Percentiles rank a stretch among this genome's conserved stretches.
Evolutionary conservation across 75 land plant genomes (phyloP).

Genomic region (Picea glauca): DNA sequence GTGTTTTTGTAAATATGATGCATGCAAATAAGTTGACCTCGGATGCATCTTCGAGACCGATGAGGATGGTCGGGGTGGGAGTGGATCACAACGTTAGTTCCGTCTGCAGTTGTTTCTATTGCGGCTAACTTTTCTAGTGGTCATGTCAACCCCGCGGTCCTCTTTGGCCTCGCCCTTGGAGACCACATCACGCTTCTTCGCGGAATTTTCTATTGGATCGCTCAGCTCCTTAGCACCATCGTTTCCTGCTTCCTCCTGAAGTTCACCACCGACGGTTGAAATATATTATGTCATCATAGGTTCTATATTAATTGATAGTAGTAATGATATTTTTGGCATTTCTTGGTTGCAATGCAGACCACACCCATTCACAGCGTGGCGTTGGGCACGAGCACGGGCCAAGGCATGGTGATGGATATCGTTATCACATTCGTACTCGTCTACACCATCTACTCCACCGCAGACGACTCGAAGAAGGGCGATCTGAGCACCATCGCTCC

Average conservation of each 20-base stretch:
- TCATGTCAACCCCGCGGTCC: slow-evolving; percentile 78
- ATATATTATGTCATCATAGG: no score
- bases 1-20: no score
- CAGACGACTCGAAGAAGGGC: slow-evolving; percentile 20
- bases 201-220: slow-evolving; percentile 66
- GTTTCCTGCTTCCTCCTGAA: slow-evolving; percentile 53
- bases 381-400: slow-evolving; percentile 6
- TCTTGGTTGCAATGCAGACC: background rate
- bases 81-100: slow-evolving; percentile 53
- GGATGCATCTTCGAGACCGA: slow-evolving; percentile 33
- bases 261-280: slow-evolving; percentile 29
- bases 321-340: no score
- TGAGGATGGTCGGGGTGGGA: slow-evolving; percentile 56
- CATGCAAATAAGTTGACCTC: slow-evolving; percentile 44
- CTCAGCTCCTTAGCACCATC: slow-evolving; percentile 62
- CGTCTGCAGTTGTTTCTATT: slow-evolving; percentile 51
- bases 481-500: slow-evolving; percentile 14
- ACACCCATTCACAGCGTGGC: slow-evolving; percentile 6
- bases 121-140: slow-evolving; percentile 81
- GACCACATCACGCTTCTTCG: slow-evolving; percentile 69
- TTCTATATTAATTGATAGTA: background rate
- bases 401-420: slow-evolving; percentile 5
- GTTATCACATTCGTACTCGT: slow-evolving; percentile 15
- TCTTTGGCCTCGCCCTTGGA: slow-evolving; percentile 61
- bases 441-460: slow-evolving; percentile 7